Evolutionary conservation across 139 green algal genomes (phyloP), one percentile per base, ranked within the genome.

Genomic region (Axilococcus clingmanii): DNA sequence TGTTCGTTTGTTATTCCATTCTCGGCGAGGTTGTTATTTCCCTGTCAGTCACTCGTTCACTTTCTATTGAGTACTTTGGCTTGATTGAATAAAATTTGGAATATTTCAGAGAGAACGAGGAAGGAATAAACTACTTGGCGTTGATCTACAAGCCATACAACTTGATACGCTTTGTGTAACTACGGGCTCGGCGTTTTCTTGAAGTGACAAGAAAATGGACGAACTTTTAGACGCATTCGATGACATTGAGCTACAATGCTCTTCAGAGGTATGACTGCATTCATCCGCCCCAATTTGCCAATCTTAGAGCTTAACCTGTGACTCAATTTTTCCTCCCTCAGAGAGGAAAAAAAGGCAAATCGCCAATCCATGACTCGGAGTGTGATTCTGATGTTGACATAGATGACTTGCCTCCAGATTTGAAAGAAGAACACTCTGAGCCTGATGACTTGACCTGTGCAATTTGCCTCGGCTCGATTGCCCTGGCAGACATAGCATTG

Each of bases 401-500:
- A 38, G 12, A 17, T 38, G 12, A 38, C 12, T 38, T 17, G 9
- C 33, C 33, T 38, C 9, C 33, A 17, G 9, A 12, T 38, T 12
- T 9, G 9, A 38, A 17, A 17, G 9, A 11, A 16, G 12, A 11
- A 22, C n/a, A 20, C 2, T 69, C 61, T 4, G 55, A 71, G 33
- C 22, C 55, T 9, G 63, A 56, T 2, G 80, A 87, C 20, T 46
- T 83, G 36, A 80, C 76, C 1, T 94, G 84, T 42, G 77, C 81
- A 36, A 86, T 94, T 29, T 94, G 84, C 62, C 55, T 87, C 42
- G 55, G 75, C 12, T 41, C 61, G 15, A 93, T 85, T 17, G 25
- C 52, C 17, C 53, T 76, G 4, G 58, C 52, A 19, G 75, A 89
- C 27, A 53, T 80, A 17, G 77, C 80, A 4, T 48, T 81, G 27